phyloP scores from a whole-genome alignment of 352 stramenopile genomes.

The Globisporangium heterothallicum region DNA sequence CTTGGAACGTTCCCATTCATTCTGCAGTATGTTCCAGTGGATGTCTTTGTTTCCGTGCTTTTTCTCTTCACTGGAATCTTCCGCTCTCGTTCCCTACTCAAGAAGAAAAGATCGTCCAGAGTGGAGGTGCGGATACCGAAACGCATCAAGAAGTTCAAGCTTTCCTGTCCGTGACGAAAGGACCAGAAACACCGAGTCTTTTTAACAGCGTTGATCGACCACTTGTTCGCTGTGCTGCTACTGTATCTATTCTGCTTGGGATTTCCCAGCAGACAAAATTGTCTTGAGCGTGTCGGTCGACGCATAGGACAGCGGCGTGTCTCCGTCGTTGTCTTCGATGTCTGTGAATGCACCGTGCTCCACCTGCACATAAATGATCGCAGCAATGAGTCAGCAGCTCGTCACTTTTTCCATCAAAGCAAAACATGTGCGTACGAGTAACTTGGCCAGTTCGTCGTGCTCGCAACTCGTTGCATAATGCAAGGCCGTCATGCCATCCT shows the following conservation, averaged over 20 bases:
- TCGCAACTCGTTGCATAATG: conserved; percentile 77
- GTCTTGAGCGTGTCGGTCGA: conserved; percentile 30
- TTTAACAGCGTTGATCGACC: too few species aligned
- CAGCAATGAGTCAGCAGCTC: neutral
- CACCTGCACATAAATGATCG: conserved; percentile 28
- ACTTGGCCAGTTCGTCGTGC: conserved; percentile 51
- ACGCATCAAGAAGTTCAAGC: too few species aligned
- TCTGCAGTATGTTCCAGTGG: too few species aligned
- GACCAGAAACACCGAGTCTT: too few species aligned
- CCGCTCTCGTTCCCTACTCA: neutral
- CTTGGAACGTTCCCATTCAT: too few species aligned
- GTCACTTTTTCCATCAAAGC: neutral
- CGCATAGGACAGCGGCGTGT: conserved; percentile 47
- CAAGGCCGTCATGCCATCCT: conserved; percentile 73
- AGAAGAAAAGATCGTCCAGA: neutral
- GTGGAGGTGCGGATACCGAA: neutral
- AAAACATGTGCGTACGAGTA: conserved; percentile 36
- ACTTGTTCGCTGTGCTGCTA: too few species aligned
- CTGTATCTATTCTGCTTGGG: conserved; percentile 13
- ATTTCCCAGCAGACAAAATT: conserved; percentile 31
- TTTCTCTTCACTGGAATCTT: too few species aligned
- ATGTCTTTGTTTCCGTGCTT: too few species aligned
- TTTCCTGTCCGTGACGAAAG: too few species aligned
- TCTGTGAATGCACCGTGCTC: conserved; percentile 50
- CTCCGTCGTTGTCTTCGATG: conserved; percentile 61